Conservation (phyloP, 495 filamentous ascomycete genomes). For the Neurospora hispaniola region DNA sequence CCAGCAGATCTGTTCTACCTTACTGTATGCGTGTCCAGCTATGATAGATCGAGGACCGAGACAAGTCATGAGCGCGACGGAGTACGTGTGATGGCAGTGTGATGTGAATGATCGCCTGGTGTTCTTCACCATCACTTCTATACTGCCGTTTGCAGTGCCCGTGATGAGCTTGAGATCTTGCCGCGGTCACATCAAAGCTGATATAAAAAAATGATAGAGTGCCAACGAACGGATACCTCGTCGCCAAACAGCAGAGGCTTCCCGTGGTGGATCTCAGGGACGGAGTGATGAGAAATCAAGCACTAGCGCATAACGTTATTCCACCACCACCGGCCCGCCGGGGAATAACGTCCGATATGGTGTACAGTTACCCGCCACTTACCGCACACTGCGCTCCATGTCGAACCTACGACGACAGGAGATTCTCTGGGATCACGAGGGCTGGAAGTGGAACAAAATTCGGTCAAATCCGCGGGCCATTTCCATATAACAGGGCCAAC, state of each 20-base stretch:
- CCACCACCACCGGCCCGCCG: background rate
- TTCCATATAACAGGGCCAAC: background rate
- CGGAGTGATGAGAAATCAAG: background rate
- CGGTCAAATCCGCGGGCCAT: background rate
- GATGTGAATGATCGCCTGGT: background rate
- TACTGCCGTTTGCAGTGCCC: background rate
- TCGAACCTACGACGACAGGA: background rate
- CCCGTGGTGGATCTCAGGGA: background rate
- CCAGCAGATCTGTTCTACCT: background rate
- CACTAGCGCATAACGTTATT: background rate
- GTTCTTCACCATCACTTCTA: background rate
- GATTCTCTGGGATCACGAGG: background rate
- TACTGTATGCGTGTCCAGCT: background rate
- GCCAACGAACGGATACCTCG: background rate
- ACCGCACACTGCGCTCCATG: background rate
- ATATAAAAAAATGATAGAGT: background rate
- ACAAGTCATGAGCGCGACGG: background rate
- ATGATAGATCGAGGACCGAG: background rate
- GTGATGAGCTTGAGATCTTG: background rate
- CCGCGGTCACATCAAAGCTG: background rate
- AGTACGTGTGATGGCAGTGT: background rate
- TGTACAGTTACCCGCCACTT: background rate
- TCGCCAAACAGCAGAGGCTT: background rate
- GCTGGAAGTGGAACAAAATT: background rate
- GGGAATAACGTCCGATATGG: background rate